Conservation (phyloP, 805 yeast genomes). For the Jamesozyma rosinii region DNA sequence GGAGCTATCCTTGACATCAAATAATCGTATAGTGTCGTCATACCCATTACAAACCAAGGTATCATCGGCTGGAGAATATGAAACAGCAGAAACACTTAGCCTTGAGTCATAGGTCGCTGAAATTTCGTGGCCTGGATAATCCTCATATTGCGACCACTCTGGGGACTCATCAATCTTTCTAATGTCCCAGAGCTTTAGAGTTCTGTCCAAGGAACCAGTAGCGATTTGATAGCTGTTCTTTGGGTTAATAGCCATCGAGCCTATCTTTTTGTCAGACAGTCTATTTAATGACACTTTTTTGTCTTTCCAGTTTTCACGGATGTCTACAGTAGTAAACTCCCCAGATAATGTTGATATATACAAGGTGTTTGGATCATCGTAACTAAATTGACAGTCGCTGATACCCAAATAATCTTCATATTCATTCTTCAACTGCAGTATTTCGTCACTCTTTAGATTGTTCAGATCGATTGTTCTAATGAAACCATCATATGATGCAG, state of each 20-base stretch:
- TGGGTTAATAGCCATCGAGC: conserved; percentile 80
- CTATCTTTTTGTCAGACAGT: conserved; percentile 83
- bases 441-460: conserved; percentile 49
- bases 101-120: conserved; percentile 60
- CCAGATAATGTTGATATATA: conserved; percentile 77
- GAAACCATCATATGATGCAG: conserved; percentile 84
- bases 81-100: conserved; percentile 74
- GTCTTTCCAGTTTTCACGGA: conserved; percentile 37
- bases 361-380: conserved; percentile 42
- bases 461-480: conserved; percentile 62
- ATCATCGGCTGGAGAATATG: conserved; percentile 57
- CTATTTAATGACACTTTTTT: conserved; percentile 36
- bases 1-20: conserved; percentile 38
- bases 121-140: conserved; percentile 30
- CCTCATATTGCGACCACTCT: conserved; percentile 52
- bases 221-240: conserved; percentile 54
- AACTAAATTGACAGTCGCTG: conserved; percentile 58
- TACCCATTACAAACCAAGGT: conserved; percentile 87
- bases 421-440: conserved; percentile 47
- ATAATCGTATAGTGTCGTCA: conserved; percentile 72
- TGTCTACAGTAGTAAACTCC: conserved; percentile 64
- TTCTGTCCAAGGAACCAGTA: conserved; percentile 82
- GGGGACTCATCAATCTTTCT: conserved; percentile 40
- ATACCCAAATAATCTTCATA: conserved; percentile 54
- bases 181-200: conserved; percentile 80